Base-by-base conservation (phyloP, 2,329 filamentous ascomycete genomes). In the Hypoxylon sp. region DNA sequence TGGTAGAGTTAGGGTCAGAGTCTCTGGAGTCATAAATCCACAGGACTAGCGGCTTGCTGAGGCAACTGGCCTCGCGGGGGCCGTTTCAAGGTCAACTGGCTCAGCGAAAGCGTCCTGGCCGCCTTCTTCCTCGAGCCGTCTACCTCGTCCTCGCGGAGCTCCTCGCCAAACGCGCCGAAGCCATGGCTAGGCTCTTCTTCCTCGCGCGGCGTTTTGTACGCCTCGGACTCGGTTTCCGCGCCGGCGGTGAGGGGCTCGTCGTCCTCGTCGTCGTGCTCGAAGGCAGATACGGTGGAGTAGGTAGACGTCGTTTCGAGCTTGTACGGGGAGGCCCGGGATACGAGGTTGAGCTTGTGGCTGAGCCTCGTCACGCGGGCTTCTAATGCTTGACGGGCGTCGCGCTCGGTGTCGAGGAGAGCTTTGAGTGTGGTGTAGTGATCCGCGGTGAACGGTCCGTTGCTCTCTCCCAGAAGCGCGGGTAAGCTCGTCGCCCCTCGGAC, bases 91-190 rank as follows among this genome's bases (percentile, higher is more conserved):
- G 82, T 86, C 60, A 86, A 67, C 63, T 83, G 81, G 52, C 82
- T 82, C 7, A 88, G 73, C 19, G 82, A 89, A 63, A 90, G 76
- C 31, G 83, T 87, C 57, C 82, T 80, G 15, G 82, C 82, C 1
- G 84, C 82, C 65, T 74, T 82, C 55, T 80, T 79, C 40, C 71
- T 69, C 34, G 67, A 70, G 13, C 69, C 55, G 13, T 64, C 61
- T 38, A 73, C 70, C 13, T 71, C 71, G 17, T 72, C 72, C 16
- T 63, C 69, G 27, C 52, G 67, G 55, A 74, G 67, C 62, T 74
- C 74, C 66, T 74, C 76, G 43, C 69, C 76, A 35, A 75, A 76
- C 3, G 69, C 72, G 2, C 73, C 73, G 41, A 73, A 75, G 16
- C 58, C 71, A 20, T 69, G 68, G 9, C 63, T 55, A 3, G 66